A percentile compares a stretch with the other conserved stretches of the same genome.
Conservation (phyloP, 441 rosid genomes). For the Eutrema salsugineum region DNA sequence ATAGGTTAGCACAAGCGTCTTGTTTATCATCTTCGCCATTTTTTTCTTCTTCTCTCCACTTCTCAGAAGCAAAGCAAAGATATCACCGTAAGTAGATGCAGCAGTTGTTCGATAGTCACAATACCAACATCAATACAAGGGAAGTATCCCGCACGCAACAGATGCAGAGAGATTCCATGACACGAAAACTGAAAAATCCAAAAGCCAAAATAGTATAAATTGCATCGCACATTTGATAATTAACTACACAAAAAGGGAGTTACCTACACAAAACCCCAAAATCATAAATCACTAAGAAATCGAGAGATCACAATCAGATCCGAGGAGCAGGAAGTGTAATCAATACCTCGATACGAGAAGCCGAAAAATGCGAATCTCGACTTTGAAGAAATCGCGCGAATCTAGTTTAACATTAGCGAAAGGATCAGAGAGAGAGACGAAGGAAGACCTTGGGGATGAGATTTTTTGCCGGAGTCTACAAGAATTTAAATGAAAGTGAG, state of each 20-base stretch:
- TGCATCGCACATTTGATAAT: neutral
- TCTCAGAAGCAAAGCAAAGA: constrained; percentile 5
- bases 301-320: constrained; percentile 29
- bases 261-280: neutral
- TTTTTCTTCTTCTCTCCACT: constrained; percentile 20
- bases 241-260: neutral
- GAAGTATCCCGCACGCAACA: constrained; percentile 16
- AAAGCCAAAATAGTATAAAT: neutral
- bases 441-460: neutral
- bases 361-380: constrained; percentile 17
- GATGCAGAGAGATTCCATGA: constrained; percentile 18
- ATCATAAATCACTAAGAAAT: constrained; percentile 14
- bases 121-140: neutral
- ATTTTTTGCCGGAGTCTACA: neutral
- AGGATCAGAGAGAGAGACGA: constrained; percentile 6
- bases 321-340: constrained; percentile 1
- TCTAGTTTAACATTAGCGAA: constrained; percentile 1
- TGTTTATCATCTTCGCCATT: constrained; percentile 54
- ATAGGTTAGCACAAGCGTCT: constrained; percentile 76
- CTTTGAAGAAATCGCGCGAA: constrained; percentile 5
- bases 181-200: constrained; percentile 20
- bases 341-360: constrained; percentile 1
- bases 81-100: neutral
- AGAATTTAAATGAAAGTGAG: neutral
- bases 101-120: constrained; percentile 12